Percentiles rank a stretch among this genome's conserved stretches.
These are phyloP conservation scores for Candida neerlandica DNA, from an alignment of 1,139 yeast species.

Conservation along the genomic window DNA sequence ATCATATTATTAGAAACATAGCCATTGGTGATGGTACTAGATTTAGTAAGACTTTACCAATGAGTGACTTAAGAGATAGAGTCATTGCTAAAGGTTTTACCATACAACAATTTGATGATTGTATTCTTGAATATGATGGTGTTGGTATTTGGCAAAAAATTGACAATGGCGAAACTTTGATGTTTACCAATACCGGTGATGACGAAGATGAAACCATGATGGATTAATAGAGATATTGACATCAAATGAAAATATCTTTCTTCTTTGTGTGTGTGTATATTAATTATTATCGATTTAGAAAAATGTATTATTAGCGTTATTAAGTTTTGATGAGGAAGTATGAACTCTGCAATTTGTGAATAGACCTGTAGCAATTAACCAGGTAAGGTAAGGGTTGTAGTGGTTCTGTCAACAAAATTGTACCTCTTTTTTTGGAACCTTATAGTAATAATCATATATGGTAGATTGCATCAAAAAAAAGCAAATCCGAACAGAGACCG, in stretches of 20 bases:
- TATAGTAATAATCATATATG: too few relatives aligned
- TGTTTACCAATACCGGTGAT: slow-evolving; percentile 34
- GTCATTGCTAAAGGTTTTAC: slow-evolving; percentile 85
- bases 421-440: too few relatives aligned
- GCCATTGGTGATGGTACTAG: slow-evolving; percentile 51
- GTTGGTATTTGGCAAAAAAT: slow-evolving; percentile 77
- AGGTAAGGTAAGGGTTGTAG: too few relatives aligned
- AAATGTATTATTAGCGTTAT: background rate
- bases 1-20: slow-evolving; percentile 57
- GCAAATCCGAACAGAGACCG: too few relatives aligned
- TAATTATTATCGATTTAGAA: background rate
- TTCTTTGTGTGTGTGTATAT: background rate
- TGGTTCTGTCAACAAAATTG: too few relatives aligned
- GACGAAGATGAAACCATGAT: slow-evolving; percentile 26
- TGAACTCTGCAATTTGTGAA: too few relatives aligned
- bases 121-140: slow-evolving; percentile 72
- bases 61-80: slow-evolving; percentile 64
- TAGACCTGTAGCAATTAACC: too few relatives aligned
- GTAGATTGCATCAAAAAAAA: too few relatives aligned
- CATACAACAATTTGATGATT: slow-evolving; percentile 71
- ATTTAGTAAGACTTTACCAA: slow-evolving; percentile 46
- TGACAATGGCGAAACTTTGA: slow-evolving; percentile 63
- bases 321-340: too few relatives aligned
- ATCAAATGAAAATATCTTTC: background rate
- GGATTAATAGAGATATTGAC: slow-evolving; percentile 3